These are phyloP conservation scores for Kernera saxatilis DNA, from an alignment of 345 rosid genomes.

Conservation along the genomic window DNA sequence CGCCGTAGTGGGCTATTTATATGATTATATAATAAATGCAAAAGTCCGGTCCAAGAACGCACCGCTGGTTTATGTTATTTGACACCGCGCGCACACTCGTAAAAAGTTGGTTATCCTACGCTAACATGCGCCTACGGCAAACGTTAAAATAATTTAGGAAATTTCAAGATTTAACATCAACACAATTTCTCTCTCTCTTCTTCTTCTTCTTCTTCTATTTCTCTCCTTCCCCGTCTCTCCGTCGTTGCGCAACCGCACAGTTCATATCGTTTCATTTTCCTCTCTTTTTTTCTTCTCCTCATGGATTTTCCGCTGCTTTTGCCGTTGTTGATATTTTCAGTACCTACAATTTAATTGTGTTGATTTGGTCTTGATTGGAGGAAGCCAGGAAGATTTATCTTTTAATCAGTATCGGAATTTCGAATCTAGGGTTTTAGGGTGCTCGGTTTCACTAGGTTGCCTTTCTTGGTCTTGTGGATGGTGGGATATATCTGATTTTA, in stretches of 20 bases:
- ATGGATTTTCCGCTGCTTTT: background rate
- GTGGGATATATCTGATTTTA: background rate
- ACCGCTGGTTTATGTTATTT: background rate
- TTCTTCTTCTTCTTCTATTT: background rate
- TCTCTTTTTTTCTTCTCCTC: background rate
- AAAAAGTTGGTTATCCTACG: background rate
- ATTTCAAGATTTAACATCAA: slow-evolving; percentile 7
- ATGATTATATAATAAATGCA: background rate
- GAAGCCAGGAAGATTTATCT: background rate
- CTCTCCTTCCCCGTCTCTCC: slow-evolving; percentile 28
- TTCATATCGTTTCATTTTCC: slow-evolving; percentile 27
- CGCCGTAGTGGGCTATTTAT: background rate
- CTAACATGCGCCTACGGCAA: slow-evolving; percentile 38
- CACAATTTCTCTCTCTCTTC: slow-evolving; percentile 11
- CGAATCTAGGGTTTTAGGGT: slow-evolving; percentile 43
- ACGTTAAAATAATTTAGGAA: slow-evolving; percentile 19
- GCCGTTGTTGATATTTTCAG: background rate
- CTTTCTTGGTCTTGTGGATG: background rate
- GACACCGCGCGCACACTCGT: slow-evolving; percentile 20
- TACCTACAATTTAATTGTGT: background rate
- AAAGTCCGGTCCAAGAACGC: slow-evolving; percentile 4
- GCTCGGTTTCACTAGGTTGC: background rate
- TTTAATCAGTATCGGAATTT: slow-evolving; percentile 6
- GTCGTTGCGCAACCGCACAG: slow-evolving; percentile 38
- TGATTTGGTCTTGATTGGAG: slow-evolving; percentile 13